Conservation (phyloP, 176 grass and related monocot species). For the Oropetium thomaeum region DNA sequence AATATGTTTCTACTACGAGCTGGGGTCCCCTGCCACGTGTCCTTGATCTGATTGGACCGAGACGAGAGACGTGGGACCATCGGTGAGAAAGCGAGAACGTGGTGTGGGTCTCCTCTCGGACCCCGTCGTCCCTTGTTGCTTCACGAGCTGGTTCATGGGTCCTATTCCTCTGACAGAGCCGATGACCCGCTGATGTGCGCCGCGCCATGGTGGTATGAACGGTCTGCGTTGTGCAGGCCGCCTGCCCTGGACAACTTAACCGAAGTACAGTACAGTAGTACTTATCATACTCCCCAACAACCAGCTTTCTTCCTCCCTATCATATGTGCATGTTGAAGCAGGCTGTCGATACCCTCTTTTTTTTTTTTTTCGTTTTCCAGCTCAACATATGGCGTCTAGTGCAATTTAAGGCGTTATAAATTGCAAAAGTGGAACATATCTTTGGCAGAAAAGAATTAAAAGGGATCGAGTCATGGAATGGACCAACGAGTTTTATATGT, state of each 20-base stretch:
- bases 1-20: too few relatives aligned
- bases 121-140: background rate
- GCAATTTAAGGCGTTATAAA: background rate
- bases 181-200: background rate
- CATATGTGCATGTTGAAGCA: conserved; percentile 5
- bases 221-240: background rate
- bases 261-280: background rate
- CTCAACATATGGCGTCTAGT: background rate
- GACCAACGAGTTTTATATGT: background rate
- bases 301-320: background rate
- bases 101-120: background rate
- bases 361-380: too few relatives aligned
- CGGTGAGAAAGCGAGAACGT: conserved; percentile 10
- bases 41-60: background rate
- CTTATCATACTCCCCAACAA: background rate
- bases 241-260: background rate
- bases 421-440: background rate
- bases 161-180: background rate
- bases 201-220: background rate
- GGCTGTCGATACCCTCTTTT: conserved; percentile 11
- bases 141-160: background rate
- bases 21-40: background rate
- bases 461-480: background rate
- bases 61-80: background rate
- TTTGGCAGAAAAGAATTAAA: background rate